phyloP scores from a whole-genome alignment of 208 protist species.

The Wallacemonas collosoma region DNA sequence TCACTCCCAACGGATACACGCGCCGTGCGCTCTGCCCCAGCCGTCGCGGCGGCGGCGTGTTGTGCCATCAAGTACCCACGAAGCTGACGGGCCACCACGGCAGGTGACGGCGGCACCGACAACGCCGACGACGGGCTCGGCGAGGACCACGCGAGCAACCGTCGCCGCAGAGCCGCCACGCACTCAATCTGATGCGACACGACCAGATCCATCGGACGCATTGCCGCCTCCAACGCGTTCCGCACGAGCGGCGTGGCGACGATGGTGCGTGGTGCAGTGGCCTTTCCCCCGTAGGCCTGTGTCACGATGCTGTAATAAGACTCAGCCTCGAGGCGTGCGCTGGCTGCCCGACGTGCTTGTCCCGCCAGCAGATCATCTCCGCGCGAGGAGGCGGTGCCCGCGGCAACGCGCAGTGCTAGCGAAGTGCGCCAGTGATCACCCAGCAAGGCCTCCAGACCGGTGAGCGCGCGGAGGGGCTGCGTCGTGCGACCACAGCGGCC shows the following conservation, averaged over 20 bases:
- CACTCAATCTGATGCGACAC: slow-evolving; percentile 37
- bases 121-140: background rate
- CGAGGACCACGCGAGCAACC: slow-evolving; percentile 11
- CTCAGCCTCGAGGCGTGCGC: background rate
- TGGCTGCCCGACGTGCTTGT: background rate
- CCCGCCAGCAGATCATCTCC: background rate
- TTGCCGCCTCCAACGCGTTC: slow-evolving; percentile 24
- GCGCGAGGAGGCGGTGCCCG: too few relatives aligned
- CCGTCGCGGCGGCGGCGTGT: background rate
- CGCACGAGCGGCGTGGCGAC: slow-evolving; percentile 17
- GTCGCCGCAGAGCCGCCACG: slow-evolving; percentile 28
- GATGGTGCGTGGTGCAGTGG: slow-evolving; percentile 17
- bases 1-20: background rate
- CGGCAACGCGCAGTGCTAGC: background rate
- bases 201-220: slow-evolving; percentile 35
- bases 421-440: slow-evolving; percentile 12
- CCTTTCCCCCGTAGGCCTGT: background rate
- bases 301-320: slow-evolving; percentile 17
- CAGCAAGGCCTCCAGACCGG: slow-evolving; percentile 2
- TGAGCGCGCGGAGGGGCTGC: background rate
- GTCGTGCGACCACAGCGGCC: background rate
- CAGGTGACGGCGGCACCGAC: background rate
- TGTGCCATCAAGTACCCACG: slow-evolving; percentile 31
- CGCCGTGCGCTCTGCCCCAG: background rate
- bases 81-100: slow-evolving; percentile 1